Evolutionary conservation across 2,329 filamentous ascomycete genomes (phyloP), one percentile per base, ranked within the genome.

Genomic region (Colletotrichum nymphaeae): DNA sequence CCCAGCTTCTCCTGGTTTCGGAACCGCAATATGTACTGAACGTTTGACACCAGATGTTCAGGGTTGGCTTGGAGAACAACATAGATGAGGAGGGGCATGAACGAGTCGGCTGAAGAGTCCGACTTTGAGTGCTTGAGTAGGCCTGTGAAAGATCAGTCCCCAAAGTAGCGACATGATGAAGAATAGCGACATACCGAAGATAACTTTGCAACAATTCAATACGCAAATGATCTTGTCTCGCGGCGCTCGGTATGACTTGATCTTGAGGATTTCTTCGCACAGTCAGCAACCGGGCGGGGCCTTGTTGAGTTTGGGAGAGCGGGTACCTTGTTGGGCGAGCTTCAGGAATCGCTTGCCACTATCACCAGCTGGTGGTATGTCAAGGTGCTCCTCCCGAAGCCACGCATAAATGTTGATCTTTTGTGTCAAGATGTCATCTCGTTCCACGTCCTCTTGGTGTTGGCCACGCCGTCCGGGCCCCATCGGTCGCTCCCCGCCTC

Each of bases 181-280:
- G 4, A n/a, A 37, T 6, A 7, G 9, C 4, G 24, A 78, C 88
- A 77, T 83, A 95, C 94, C 97, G 83, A 99, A 98, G 75, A 99
- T 98, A 75, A 99, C 97, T 84, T 99, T 99, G 90, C 97, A 99
- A 85, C 95, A 98, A 84, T 99, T 99, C 69, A 99, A 86, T 58
- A 98, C 95, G 82, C 97, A 99, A 63, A 99, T 98, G 68, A 99
- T 97, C 84, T 99, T 99, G 86, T 99, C 97, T 78, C 97, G 88
- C 4, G 97, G 97, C n/a, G 97, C 97, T 77, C 97, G 91, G 80
- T 99, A 99, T 9, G 94, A 97, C 79, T 96, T 97, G 79, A 99
- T 98, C 82, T 99, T 99, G 49, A 97, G 85, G 16, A 99, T 87
- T 83, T 99, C 97, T 95, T 80, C 22, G n/a, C 37, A 58, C 6